Base-by-base conservation (phyloP, 106 monocot genomes). In the Agapanthus africanus region DNA sequence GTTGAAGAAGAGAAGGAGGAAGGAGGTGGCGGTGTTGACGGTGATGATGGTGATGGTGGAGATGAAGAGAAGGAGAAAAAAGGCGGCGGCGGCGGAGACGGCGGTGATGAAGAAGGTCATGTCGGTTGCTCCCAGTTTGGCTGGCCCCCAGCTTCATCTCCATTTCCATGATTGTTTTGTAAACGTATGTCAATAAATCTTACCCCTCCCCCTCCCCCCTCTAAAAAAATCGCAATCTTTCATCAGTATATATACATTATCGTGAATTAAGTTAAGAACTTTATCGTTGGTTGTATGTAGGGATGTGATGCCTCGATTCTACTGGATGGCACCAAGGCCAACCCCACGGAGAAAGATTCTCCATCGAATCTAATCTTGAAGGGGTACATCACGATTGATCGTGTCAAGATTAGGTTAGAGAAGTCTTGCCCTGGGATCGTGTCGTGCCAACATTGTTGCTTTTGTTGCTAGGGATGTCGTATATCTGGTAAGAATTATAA, bases 141-240 rank as follows among this genome's bases (percentile, higher is more conserved):
- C 82, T 7, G 91, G 78, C 11, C 87, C 87, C 3, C 66, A 87
- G 31, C 75, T 91, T 11, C 67, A 87, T 52, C 61, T 91, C 68
- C 80, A 83, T 65, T 91, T 87, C 70, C 91, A 87, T 70, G 91
- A 87, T 47, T 91, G 91, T 33, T 91, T 87, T 57, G 87, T 91
- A 4, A 76, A 66, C 59, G 91, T 91, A 79, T 13, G 66, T 65
- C n/a, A n/a, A n/a, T n/a, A n/a, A n/a, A n/a, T n/a, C n/a, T n/a
- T n/a, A n/a, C n/a, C n/a, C n/a, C n/a, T n/a, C n/a, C n/a, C n/a
- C n/a, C n/a, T n/a, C n/a, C n/a, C n/a, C n/a, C n/a, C n/a, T n/a
- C n/a, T n/a, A n/a, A n/a, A n/a, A n/a, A n/a, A n/a, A n/a, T n/a
- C n/a, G n/a, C n/a, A n/a, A n/a, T n/a, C n/a, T 7, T 16, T 14